These are phyloP conservation scores for Rhododendron ovatum DNA, from an alignment of 148 eudicot genomes.

Conservation along the genomic window DNA sequence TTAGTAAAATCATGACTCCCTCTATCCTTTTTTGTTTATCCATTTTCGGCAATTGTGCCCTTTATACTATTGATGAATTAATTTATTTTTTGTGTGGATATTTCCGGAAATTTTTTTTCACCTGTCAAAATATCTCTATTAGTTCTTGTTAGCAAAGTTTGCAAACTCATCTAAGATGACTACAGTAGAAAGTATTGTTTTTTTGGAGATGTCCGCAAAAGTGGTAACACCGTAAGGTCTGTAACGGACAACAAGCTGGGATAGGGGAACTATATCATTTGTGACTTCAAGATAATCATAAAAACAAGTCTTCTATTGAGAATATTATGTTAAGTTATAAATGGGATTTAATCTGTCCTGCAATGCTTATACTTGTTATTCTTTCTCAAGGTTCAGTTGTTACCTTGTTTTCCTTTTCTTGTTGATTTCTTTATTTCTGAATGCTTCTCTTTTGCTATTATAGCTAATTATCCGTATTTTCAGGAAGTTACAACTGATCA, in stretches of 20 bases:
- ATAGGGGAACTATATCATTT: neutral
- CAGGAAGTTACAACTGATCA: conserved; percentile 98
- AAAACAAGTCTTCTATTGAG: neutral
- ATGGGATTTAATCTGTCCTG: neutral
- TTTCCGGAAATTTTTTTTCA: neutral
- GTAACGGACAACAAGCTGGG: neutral
- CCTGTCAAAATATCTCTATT: neutral
- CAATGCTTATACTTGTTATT: neutral
- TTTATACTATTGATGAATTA: neutral
- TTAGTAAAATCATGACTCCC: neutral
- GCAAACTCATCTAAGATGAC: neutral
- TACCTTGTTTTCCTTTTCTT: neutral
- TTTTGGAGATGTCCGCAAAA: neutral
- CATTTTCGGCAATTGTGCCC: neutral
- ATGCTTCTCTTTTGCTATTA: neutral
- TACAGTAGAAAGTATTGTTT: neutral
- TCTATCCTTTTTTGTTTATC: neutral
- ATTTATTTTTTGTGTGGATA: neutral
- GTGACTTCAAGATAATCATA: neutral
- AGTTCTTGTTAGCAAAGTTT: neutral
- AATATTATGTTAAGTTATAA: neutral
- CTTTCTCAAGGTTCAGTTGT: neutral
- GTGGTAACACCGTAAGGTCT: neutral
- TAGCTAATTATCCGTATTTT: neutral
- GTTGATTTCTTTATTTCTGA: neutral